Percentiles rank a stretch among this genome's conserved stretches.
These are phyloP conservation scores for Achaetomiella virescens DNA, from an alignment of 495 filamentous ascomycete species.

Conservation along the genomic window DNA sequence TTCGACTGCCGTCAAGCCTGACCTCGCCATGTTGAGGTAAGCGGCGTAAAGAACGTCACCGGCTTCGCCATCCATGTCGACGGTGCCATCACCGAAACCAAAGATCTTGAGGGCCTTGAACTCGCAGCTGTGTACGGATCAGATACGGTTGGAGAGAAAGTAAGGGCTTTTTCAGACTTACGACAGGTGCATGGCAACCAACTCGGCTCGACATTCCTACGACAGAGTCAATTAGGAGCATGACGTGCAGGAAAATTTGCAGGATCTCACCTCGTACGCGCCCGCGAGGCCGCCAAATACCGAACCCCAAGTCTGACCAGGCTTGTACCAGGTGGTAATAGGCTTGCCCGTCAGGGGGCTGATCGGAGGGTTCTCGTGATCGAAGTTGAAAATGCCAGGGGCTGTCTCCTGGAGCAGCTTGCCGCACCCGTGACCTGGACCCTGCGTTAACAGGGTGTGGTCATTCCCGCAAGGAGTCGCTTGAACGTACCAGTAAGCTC, in stretches of 20 bases:
- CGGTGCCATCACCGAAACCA: slow-evolving; percentile 71
- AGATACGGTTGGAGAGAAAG: slow-evolving; percentile 52
- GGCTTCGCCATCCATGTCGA: slow-evolving; percentile 65
- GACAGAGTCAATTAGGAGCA: background rate
- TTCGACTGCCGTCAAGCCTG: slow-evolving; percentile 77
- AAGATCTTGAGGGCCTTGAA: slow-evolving; percentile 86
- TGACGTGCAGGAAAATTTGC: background rate
- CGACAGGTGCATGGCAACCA: slow-evolving; percentile 84
- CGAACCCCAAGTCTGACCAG: slow-evolving; percentile 88
- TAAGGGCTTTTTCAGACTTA: slow-evolving; percentile 49
- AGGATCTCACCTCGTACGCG: slow-evolving; percentile 66
- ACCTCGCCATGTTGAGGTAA: slow-evolving; percentile 89
- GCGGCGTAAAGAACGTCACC: slow-evolving; percentile 79
- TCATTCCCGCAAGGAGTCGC: background rate
- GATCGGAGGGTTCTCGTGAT: slow-evolving; percentile 68
- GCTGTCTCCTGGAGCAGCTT: slow-evolving; percentile 89
- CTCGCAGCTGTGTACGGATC: slow-evolving; percentile 55
- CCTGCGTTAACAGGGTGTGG: background rate
- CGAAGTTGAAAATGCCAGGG: slow-evolving; percentile 80
- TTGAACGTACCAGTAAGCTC: slow-evolving; percentile 68
- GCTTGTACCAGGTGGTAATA: slow-evolving; percentile 81
- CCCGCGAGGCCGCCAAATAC: slow-evolving; percentile 83
- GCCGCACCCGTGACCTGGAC: slow-evolving; percentile 72
- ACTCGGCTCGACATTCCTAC: slow-evolving; percentile 58
- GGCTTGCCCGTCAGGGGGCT: slow-evolving; percentile 73